Evolutionary conservation across 2,329 filamentous ascomycete genomes (phyloP).

Genomic region (Pseudogymnoascus sp.): DNA sequence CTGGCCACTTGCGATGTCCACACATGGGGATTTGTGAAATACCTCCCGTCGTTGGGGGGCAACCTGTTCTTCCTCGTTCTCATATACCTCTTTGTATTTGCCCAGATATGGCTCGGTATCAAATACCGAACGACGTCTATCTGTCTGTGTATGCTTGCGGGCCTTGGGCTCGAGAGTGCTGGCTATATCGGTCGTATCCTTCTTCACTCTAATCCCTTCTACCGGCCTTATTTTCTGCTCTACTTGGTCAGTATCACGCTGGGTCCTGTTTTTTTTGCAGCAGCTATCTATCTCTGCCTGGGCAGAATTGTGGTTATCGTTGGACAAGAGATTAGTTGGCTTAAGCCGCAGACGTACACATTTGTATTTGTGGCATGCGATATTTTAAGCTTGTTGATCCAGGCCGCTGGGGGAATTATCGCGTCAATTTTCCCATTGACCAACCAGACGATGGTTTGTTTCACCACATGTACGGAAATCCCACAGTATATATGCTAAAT

Average conservation of each 20-base stretch:
- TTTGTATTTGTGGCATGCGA: constrained; percentile 53
- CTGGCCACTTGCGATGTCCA: constrained; percentile 12
- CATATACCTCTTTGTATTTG: constrained; percentile 39
- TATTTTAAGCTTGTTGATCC: constrained; percentile 47
- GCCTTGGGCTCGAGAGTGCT: constrained; percentile 43
- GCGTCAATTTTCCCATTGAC: constrained; percentile 37
- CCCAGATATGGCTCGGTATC: constrained; percentile 41
- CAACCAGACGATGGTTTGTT: constrained; percentile 27
- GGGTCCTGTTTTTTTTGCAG: constrained; percentile 47
- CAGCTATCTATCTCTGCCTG: constrained; percentile 48
- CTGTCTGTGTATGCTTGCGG: constrained; percentile 41
- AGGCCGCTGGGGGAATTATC: constrained; percentile 49
- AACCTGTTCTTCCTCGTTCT: constrained; percentile 45
- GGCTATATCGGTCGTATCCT: constrained; percentile 48
- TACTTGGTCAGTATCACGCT: constrained; percentile 49
- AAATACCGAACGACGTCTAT: constrained; percentile 48
- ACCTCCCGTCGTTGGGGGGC: constrained; percentile 41
- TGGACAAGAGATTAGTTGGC: constrained; percentile 36
- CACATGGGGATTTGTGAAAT: constrained; percentile 24
- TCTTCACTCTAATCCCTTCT: constrained; percentile 45
- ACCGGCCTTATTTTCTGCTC: constrained; percentile 39
- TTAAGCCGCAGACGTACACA: constrained; percentile 41
- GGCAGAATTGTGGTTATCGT: constrained; percentile 47
- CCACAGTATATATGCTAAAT: background rate
- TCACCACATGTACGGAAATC: background rate